Percentiles rank a stretch among this genome's conserved stretches.
Conservation (phyloP, 192 early-diverging fungal species). For the Coemansia sp. region DNA sequence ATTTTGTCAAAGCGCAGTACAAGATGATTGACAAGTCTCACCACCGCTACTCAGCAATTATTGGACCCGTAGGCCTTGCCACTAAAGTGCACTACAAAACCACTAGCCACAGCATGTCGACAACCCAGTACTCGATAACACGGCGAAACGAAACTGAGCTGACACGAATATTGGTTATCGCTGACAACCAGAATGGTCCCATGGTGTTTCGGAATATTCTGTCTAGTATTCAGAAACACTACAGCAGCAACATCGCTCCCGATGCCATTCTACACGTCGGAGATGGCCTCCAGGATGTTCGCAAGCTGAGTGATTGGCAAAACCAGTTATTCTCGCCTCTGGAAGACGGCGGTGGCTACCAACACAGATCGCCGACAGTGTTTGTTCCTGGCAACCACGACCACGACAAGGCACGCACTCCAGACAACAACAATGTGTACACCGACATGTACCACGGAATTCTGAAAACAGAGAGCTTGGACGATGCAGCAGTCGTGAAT, state of each 20-base stretch:
- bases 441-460: constrained; percentile 51
- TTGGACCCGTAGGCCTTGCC: constrained; percentile 25
- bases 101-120: constrained; percentile 16
- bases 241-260: constrained; percentile 6
- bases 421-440: constrained; percentile 54
- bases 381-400: constrained; percentile 80
- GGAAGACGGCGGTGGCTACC: constrained; percentile 54
- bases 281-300: constrained; percentile 64
- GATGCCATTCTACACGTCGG: constrained; percentile 70
- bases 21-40: constrained; percentile 28
- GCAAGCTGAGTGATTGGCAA: constrained; percentile 67
- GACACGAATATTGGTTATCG: constrained; percentile 33
- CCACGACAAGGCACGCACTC: constrained; percentile 55
- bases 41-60: constrained; percentile 36
- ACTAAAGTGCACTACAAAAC: constrained; percentile 28
- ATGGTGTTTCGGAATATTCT: constrained; percentile 28
- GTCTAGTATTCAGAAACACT: constrained; percentile 4
- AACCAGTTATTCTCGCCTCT: constrained; percentile 67
- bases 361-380: constrained; percentile 61
- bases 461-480: constrained; percentile 12
- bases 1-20: constrained; percentile 28
- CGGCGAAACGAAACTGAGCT: constrained; percentile 1
- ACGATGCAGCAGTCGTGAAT: constrained; percentile 8
- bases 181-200: constrained; percentile 48
- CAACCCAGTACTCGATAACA: constrained; percentile 21